Percentiles rank a stretch among this genome's conserved stretches.
Evolutionary conservation across 306 rosid species (phyloP).

Genomic region (Astragalus membranaceus): DNA sequence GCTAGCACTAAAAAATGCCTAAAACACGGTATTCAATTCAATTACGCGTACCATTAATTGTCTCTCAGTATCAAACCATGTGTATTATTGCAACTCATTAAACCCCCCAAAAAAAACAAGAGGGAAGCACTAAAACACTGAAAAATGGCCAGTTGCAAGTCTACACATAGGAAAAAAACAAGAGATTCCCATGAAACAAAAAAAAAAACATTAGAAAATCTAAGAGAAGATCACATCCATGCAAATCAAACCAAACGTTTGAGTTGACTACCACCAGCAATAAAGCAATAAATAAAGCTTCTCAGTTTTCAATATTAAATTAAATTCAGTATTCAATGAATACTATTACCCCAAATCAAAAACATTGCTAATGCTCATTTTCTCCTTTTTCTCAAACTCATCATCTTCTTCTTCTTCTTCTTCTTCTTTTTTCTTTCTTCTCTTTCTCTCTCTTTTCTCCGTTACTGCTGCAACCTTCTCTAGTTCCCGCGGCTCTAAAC

Average conservation of each 20-base stretch:
- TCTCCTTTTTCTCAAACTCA: background rate
- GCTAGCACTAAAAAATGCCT: background rate
- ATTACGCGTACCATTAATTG: constrained; percentile 18
- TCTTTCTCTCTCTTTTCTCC: constrained; percentile 16
- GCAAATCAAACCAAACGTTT: constrained; percentile 46
- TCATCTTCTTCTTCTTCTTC: background rate
- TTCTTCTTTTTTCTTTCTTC: background rate
- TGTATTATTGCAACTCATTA: background rate
- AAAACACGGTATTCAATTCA: constrained; percentile 7
- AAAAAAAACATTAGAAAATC: constrained; percentile 22
- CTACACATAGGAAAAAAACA: background rate
- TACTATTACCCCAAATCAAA: constrained; percentile 22
- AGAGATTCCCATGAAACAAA: background rate
- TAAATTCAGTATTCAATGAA: background rate
- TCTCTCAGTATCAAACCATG: constrained; percentile 7
- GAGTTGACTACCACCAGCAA: constrained; percentile 50
- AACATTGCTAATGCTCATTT: background rate
- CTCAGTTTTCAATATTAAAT: background rate
- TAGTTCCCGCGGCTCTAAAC: constrained; percentile 16
- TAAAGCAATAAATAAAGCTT: constrained; percentile 38
- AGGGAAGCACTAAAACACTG: background rate
- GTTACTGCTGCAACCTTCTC: background rate
- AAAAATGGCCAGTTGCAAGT: background rate
- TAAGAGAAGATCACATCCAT: constrained; percentile 53
- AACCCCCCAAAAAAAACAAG: background rate